Base-by-base conservation (phyloP, 192 early-diverging fungal species). In the Rhizophagus clarus region DNA sequence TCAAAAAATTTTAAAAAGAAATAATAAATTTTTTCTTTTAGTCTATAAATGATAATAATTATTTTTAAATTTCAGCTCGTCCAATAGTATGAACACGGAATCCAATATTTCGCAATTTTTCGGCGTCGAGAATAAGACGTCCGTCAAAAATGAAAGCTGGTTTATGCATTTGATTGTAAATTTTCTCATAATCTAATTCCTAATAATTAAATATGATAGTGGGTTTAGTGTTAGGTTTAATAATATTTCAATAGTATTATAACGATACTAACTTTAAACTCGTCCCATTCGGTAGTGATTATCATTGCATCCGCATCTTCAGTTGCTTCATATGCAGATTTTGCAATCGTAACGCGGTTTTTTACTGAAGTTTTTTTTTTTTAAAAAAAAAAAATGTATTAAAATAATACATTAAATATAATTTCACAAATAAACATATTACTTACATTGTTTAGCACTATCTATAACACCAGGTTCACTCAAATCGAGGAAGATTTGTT, bases 131-230 rank as follows among this genome's bases (percentile, higher is more conserved):
- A 77, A 97, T 89, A 49, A 95, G 84, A 68, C 96, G 93, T 62
- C 97, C 97, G 76, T 98, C 97, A 88, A 98, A 97, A 66, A 97
- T 86, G 79, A 92, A 95, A 42, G 95, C 95, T 31, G 95, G 95
- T 83, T 93, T 94, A 66, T 92, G 87, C 94, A 96, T 95, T 31
- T 84, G 82, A 31, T 85, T 83, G 75, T 90, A 92, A 47, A 95
- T 88, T 75, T 74, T 83, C 61, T 86, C 37, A 87, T 93, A 97
- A 83, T 97, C 93, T 37, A 90, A 78, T 61, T 79, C 64, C 67
- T 82, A 31, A 47, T 45, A 8, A 22, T 51, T 34, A 34, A 5
- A 5, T 34, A 4, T 34, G 0, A 5, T 34, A 0, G 3, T 34
- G 5, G 34, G 34, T 34, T 34, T 34, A 56, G 12, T 56, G 29